phyloP scores from a whole-genome alignment of 768 basidiomycete genomes.

The Clitopilus passeckerianus region DNA sequence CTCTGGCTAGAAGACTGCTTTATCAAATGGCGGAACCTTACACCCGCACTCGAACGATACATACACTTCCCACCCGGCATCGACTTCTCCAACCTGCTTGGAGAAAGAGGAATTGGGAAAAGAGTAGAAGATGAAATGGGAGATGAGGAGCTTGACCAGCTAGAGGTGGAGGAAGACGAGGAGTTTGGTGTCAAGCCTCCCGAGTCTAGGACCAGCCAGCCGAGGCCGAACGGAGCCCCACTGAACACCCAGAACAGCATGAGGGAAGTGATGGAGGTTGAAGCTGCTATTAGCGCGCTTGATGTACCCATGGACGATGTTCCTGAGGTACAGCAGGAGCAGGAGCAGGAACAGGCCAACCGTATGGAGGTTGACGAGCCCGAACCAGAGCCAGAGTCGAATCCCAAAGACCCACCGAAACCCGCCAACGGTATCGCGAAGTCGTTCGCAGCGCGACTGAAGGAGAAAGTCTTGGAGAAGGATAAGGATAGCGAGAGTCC shows the following conservation, averaged over 20 bases:
- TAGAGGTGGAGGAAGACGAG: conserved; percentile 17
- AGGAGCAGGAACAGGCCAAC: not conserved
- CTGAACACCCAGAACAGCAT: conserved; percentile 24
- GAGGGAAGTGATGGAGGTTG: conserved; percentile 21
- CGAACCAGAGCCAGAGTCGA: conserved; percentile 1
- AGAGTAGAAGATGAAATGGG: conserved; percentile 17
- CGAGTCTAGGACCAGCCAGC: not conserved
- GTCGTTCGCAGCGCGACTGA: not conserved
- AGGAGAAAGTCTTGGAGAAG: conserved; percentile 7
- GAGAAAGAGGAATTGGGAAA: conserved; percentile 33
- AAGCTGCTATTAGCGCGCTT: conserved; percentile 9
- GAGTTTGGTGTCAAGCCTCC: conserved; percentile 2
- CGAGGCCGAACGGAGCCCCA: conserved; percentile 11
- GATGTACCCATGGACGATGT: not conserved
- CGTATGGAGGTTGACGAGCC: conserved; percentile 3
- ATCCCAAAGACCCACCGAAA: not conserved
- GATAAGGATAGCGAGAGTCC: not conserved
- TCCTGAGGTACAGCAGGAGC: not conserved
- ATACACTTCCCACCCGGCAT: conserved; percentile 62
- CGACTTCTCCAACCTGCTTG: conserved; percentile 50
- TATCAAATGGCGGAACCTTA: conserved; percentile 68
- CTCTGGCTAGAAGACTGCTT: conserved; percentile 92
- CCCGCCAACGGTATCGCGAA: not conserved
- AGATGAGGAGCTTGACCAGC: conserved; percentile 17
- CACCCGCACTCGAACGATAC: conserved; percentile 62